Evolutionary conservation across 441 rosid genomes (phyloP), one percentile per base, ranked within the genome.

Genomic region (Jatropha podagrica): DNA sequence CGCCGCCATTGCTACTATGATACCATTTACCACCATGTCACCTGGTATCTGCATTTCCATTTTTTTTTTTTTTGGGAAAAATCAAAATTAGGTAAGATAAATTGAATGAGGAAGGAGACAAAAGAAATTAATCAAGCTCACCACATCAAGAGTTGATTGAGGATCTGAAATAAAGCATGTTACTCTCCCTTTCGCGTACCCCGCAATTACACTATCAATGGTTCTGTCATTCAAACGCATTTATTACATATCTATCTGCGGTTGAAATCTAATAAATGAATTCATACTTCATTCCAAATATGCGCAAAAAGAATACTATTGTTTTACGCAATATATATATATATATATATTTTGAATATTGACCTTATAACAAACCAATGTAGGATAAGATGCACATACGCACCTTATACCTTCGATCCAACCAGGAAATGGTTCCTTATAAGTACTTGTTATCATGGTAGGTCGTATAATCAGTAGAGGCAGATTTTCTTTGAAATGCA

Each of bases 21-120:
- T 92, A 3, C 87, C 88, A 69, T 88, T 91, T 79, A 90, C 97
- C 75, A 92, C 97, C 95, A 94, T 92, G 51, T 94, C 98, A 3
- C 94, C 97, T 9, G 98, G 98, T 63, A 92, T 72, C 76, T 77
- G 76, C 32, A 66, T 20, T 40, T 5, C 5, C 32, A 1, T 9
- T 26, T 67, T 67, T 0, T 41, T 0, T 41, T 32, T 7, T 38
- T 41, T 44, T 44, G 1, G 7, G 32, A 23, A 40, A 40, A 64
- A 11, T 49, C 18, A 51, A 2, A 32, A 32, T 32, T 32, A 32
- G 0, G 32, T 32, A 32, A 32, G 32, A 32, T 32, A 32, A 32
- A 32, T 17, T 4, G 5, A 12, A 15, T 4, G 18, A 42, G 32
- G 32, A 32, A 32, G 32, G 32, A 32, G 32, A 32, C 32, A 27